Conservation (phyloP, 805 yeast species). For the Scheffersomyces ergatensis region DNA sequence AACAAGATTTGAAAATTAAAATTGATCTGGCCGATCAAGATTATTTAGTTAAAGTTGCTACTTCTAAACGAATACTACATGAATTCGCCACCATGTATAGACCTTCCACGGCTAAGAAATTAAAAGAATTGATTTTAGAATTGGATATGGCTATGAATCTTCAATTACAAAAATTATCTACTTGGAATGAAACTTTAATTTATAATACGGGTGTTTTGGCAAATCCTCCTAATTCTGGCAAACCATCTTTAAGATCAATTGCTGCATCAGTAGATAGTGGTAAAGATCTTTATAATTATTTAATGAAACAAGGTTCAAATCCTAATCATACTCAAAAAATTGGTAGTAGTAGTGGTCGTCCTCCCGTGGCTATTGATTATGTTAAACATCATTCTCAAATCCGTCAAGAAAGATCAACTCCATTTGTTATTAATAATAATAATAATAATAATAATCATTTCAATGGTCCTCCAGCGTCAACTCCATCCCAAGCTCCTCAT, state of each 20-base stretch:
- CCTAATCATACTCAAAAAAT: conserved; percentile 29
- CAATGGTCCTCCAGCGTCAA: background rate
- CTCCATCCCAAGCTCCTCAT: background rate
- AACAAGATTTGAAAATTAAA: conserved; percentile 80
- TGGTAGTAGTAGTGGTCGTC: conserved; percentile 43
- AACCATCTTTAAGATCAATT: conserved; percentile 69
- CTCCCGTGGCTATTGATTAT: conserved; percentile 74
- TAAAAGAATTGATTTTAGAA: conserved; percentile 78
- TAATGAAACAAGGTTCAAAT: conserved; percentile 42
- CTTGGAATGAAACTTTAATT: conserved; percentile 78
- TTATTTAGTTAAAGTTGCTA: conserved; percentile 71
- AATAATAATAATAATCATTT: background rate
- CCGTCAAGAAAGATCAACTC: conserved; percentile 1
- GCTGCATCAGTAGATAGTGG: conserved; percentile 83
- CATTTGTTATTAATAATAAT: background rate
- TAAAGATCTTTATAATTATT: conserved; percentile 69
- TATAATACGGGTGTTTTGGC: conserved; percentile 84
- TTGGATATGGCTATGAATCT: conserved; percentile 86
- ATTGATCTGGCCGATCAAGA: conserved; percentile 85
- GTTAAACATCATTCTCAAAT: conserved; percentile 64
- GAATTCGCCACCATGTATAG: conserved; percentile 71
- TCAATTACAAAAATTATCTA: conserved; percentile 85
- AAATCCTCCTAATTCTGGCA: conserved; percentile 55
- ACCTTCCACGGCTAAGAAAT: conserved; percentile 68
- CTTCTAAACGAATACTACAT: conserved; percentile 69